phyloP scores from a whole-genome alignment of 257 asterid species.

The Nicotiana attenuata region DNA sequence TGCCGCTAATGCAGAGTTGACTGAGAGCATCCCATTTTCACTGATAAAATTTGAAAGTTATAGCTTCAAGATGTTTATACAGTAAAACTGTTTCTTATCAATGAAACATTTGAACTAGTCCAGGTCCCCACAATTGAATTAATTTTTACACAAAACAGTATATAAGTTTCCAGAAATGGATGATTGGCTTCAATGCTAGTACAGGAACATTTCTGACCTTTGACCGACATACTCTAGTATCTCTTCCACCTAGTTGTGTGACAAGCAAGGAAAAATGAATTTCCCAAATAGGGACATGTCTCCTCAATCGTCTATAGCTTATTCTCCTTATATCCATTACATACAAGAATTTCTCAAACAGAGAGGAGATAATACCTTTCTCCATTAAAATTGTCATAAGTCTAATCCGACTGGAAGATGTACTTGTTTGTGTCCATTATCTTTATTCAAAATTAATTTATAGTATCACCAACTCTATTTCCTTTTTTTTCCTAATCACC shows the following conservation, averaged over 20 bases:
- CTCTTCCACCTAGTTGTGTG: background rate
- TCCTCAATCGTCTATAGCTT: background rate
- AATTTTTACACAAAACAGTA: background rate
- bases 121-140: background rate
- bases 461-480: background rate
- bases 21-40: background rate
- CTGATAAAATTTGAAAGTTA: background rate
- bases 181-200: background rate
- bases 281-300: background rate
- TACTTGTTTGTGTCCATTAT: background rate
- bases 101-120: background rate
- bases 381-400: background rate
- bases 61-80: background rate
- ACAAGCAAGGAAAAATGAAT: background rate
- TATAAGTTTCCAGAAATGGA: background rate
- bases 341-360: background rate
- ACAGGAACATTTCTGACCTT: background rate
- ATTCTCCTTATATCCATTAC: background rate
- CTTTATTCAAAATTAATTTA: background rate
- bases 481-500: too few species aligned
- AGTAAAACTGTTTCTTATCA: background rate
- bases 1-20: background rate
- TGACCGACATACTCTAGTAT: background rate
- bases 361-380: background rate
- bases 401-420: background rate